Conservation (phyloP, 805 yeast genomes). For the Candida fluviatilis region DNA sequence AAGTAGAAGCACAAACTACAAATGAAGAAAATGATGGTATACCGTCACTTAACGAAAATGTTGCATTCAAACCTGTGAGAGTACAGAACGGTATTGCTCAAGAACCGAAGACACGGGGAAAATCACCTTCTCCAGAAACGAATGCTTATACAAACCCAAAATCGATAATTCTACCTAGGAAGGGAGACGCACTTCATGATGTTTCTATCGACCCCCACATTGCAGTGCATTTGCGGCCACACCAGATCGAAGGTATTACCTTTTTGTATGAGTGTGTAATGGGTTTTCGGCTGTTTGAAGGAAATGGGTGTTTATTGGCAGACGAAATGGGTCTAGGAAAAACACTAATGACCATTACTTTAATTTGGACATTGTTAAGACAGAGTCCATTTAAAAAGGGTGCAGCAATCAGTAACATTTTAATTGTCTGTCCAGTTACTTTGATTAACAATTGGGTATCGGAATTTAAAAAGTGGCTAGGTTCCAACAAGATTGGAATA, state of each 20-base stretch:
- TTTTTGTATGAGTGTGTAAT: slow-evolving; percentile 81
- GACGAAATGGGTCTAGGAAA: slow-evolving; percentile 90
- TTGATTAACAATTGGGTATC: slow-evolving; percentile 80
- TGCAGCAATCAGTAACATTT: slow-evolving; percentile 49
- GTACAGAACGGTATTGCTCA: not conserved
- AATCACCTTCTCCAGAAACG: slow-evolving; percentile 1
- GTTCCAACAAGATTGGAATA: slow-evolving; percentile 58
- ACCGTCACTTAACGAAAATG: not conserved
- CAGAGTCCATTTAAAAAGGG: slow-evolving; percentile 48
- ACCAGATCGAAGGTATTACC: slow-evolving; percentile 79
- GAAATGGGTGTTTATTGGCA: slow-evolving; percentile 78
- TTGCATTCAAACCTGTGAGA: slow-evolving; percentile 2
- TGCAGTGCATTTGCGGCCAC: slow-evolving; percentile 60
- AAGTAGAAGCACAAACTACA: too few relatives aligned
- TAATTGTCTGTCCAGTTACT: slow-evolving; percentile 91
- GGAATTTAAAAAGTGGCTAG: slow-evolving; percentile 90
- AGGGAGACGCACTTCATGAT: not conserved
- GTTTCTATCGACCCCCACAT: slow-evolving; percentile 47
- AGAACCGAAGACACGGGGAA: too few relatives aligned
- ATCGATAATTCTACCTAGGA: slow-evolving; percentile 5
- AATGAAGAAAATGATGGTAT: not conserved
- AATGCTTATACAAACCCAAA: too few relatives aligned
- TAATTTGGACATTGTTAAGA: slow-evolving; percentile 77
- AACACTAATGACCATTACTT: slow-evolving; percentile 78
- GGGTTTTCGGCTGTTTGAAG: slow-evolving; percentile 53